phyloP scores from a whole-genome alignment of 208 protist species.

The Leishmania turanica region DNA sequence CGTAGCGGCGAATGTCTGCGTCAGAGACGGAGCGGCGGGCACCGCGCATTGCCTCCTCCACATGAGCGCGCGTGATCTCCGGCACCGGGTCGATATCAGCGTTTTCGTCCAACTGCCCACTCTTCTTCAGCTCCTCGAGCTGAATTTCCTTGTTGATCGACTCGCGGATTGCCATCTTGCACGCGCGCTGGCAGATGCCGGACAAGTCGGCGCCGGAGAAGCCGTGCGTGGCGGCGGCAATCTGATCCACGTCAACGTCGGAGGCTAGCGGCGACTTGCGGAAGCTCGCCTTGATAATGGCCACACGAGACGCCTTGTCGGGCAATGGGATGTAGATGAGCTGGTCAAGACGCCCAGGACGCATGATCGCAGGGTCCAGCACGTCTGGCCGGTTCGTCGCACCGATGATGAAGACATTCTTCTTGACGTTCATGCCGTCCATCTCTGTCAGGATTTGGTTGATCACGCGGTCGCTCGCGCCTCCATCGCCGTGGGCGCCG shows the following conservation, averaged over 20 bases:
- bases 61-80: conserved; percentile 89
- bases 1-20: conserved; percentile 92
- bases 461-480: conserved; percentile 99
- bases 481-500: conserved; percentile 97
- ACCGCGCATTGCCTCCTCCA: conserved; percentile 92
- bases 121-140: conserved; percentile 68
- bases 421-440: conserved; percentile 99
- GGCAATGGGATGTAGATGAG: conserved; percentile 99
- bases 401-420: conserved; percentile 99
- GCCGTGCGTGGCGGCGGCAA: conserved; percentile 97
- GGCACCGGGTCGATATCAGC: conserved; percentile 89
- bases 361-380: conserved; percentile 99
- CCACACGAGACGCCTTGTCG: conserved; percentile 95
- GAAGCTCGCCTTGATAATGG: conserved; percentile 98
- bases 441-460: conserved; percentile 99
- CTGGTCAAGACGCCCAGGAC: conserved; percentile 97
- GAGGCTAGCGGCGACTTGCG: conserved; percentile 97
- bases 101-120: conserved; percentile 58
- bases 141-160: conserved; percentile 91
- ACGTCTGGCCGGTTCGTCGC: conserved; percentile 99
- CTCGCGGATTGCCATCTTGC: conserved; percentile 93
- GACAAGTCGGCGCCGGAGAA: conserved; percentile 99
- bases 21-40: conserved; percentile 93
- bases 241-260: conserved; percentile 96
- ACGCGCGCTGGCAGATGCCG: conserved; percentile 91